Percentiles rank a stretch among this genome's conserved stretches.
phyloP scores from a whole-genome alignment of 1,284 basidiomycete species.

The Volvariella volvacea region DNA sequence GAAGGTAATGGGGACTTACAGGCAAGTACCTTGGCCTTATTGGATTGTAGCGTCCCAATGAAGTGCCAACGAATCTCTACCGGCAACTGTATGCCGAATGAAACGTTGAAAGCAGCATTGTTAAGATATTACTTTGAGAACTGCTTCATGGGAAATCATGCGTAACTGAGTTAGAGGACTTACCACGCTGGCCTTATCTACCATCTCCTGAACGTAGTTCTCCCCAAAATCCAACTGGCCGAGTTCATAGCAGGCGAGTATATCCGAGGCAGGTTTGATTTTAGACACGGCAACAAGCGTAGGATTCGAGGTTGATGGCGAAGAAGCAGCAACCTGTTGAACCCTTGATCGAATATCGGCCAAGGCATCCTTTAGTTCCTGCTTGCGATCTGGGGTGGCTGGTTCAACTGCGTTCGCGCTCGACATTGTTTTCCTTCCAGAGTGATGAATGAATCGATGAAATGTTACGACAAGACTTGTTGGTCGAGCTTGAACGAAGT shows the following conservation, averaged over 20 bases:
- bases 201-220: constrained; percentile 95
- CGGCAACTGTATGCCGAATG: constrained; percentile 52
- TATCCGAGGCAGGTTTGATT: constrained; percentile 85
- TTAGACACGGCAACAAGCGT: constrained; percentile 89
- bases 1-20: constrained; percentile 39
- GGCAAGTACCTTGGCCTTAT: constrained; percentile 91
- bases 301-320: constrained; percentile 11
- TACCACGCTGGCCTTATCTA: constrained; percentile 80
- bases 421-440: no score
- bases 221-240: constrained; percentile 94
- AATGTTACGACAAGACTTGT: no score
- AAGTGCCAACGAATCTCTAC: constrained; percentile 92
- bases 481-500: no score
- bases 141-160: neutral
- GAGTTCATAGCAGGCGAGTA: constrained; percentile 73
- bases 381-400: constrained; percentile 17
- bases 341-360: constrained; percentile 44
- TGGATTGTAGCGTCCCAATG: constrained; percentile 91
- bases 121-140: neutral
- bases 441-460: no score
- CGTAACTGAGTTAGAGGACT: constrained; percentile 17
- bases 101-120: neutral
- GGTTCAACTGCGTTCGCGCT: no score
- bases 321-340: constrained; percentile 23
- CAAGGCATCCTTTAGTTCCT: constrained; percentile 48